Conservation (phyloP, 2,329 filamentous ascomycete genomes). For the Ophiostoma perfectum region DNA sequence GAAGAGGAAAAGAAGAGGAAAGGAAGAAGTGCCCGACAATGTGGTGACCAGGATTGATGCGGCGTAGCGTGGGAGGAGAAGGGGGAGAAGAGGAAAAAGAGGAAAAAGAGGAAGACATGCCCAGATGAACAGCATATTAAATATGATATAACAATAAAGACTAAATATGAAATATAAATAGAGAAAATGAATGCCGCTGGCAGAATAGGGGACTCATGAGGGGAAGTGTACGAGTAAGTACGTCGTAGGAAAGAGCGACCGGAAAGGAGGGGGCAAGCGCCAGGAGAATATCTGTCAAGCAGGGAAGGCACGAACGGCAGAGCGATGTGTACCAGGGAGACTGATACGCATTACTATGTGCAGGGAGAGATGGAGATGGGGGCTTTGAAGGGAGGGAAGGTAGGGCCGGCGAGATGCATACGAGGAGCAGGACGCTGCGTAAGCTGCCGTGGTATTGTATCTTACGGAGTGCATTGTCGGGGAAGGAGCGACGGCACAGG, state of each 20-base stretch:
- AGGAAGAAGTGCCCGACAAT: background rate
- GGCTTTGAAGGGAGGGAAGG: background rate
- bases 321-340: background rate
- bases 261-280: background rate
- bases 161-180: background rate
- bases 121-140: background rate
- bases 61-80: background rate
- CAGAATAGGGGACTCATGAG: slow-evolving; percentile 2
- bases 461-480: background rate
- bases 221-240: background rate
- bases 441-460: background rate
- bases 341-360: background rate
- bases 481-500: background rate
- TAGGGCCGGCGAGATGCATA: background rate
- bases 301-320: background rate
- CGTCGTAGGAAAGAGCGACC: background rate
- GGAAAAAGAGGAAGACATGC: background rate
- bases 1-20: background rate
- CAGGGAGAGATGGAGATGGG: background rate
- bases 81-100: slow-evolving; percentile 4
- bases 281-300: background rate
- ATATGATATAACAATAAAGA: background rate
- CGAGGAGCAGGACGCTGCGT: background rate
- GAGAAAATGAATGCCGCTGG: background rate
- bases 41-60: slow-evolving; percentile 15